phyloP scores from a whole-genome alignment of 495 filamentous ascomycete species.

The Margaritispora aquatica region DNA sequence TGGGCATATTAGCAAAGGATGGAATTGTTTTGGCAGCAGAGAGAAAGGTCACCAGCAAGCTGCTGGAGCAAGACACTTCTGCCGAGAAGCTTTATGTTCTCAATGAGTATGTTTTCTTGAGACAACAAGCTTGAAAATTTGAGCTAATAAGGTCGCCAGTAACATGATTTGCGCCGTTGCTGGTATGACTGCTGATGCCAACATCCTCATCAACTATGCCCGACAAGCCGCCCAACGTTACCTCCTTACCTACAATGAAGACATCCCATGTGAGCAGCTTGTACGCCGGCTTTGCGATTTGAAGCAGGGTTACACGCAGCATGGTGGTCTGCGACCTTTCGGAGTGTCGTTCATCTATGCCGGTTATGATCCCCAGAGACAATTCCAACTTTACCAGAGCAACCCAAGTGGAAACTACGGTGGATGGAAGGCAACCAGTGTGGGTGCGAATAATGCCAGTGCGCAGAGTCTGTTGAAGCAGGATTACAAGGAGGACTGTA shows the following conservation, averaged over 20 bases:
- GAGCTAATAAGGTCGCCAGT: conserved; percentile 38
- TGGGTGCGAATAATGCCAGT: conserved; percentile 96
- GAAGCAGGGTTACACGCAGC: conserved; percentile 99
- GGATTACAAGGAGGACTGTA: conserved; percentile 97
- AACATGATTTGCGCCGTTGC: conserved; percentile 99
- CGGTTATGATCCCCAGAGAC: conserved; percentile 86
- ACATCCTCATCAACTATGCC: conserved; percentile 99
- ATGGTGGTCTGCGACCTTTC: conserved; percentile 94
- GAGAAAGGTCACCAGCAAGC: conserved; percentile 98
- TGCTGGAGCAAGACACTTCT: conserved; percentile 97
- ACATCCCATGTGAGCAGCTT: conserved; percentile 98
- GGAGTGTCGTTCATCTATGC: conserved; percentile 99
- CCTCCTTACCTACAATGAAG: conserved; percentile 98
- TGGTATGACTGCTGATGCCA: conserved; percentile 98
- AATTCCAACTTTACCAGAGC: conserved; percentile 99
- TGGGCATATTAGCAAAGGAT: conserved; percentile 95
- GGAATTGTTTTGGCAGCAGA: conserved; percentile 98
- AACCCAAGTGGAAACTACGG: conserved; percentile 99
- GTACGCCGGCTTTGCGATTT: conserved; percentile 94
- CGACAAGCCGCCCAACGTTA: conserved; percentile 94
- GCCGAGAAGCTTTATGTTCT: conserved; percentile 99
- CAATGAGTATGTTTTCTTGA: conserved; percentile 79
- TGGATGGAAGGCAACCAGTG: conserved; percentile 97
- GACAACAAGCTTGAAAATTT: neutral
- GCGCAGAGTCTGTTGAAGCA: conserved; percentile 98